phyloP scores from a whole-genome alignment of 345 rosid genomes.

The Camelina sativa region DNA sequence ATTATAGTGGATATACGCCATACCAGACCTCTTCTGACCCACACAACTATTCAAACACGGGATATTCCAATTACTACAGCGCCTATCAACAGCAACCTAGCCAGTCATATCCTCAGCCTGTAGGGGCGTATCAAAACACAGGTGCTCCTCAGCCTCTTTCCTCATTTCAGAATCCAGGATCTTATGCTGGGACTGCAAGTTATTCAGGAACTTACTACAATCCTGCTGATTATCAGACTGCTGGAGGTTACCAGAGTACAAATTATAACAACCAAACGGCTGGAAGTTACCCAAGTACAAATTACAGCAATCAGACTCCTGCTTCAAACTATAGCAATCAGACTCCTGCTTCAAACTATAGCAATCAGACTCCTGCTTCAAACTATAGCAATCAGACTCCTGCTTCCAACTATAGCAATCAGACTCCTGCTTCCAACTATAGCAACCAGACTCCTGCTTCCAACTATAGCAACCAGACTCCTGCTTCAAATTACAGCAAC shows the following conservation, averaged over 20 bases:
- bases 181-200: slow-evolving; percentile 97
- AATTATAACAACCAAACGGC: slow-evolving; percentile 74
- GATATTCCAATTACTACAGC: slow-evolving; percentile 78
- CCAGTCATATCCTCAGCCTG: slow-evolving; percentile 79
- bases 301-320: too few species aligned
- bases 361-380: too few species aligned
- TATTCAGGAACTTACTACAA: slow-evolving; percentile 96
- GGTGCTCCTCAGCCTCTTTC: slow-evolving; percentile 99
- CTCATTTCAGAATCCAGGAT: slow-evolving; percentile 99
- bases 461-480: too few species aligned
- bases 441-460: too few species aligned
- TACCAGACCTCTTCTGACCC: slow-evolving; percentile 71
- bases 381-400: too few species aligned
- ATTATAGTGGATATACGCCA: slow-evolving; percentile 64
- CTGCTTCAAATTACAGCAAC: too few species aligned
- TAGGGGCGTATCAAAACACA: slow-evolving; percentile 95
- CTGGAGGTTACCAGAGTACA: slow-evolving; percentile 85
- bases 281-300: slow-evolving; percentile 76
- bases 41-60: slow-evolving; percentile 70
- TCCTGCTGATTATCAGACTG: slow-evolving; percentile 99
- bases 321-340: too few species aligned
- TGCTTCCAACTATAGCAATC: too few species aligned
- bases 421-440: too few species aligned
- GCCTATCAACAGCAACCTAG: slow-evolving; percentile 80
- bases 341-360: slow-evolving; percentile 46